Base-by-base conservation (phyloP, 768 basidiomycete species). In the Mycena olivaceomarginata region DNA sequence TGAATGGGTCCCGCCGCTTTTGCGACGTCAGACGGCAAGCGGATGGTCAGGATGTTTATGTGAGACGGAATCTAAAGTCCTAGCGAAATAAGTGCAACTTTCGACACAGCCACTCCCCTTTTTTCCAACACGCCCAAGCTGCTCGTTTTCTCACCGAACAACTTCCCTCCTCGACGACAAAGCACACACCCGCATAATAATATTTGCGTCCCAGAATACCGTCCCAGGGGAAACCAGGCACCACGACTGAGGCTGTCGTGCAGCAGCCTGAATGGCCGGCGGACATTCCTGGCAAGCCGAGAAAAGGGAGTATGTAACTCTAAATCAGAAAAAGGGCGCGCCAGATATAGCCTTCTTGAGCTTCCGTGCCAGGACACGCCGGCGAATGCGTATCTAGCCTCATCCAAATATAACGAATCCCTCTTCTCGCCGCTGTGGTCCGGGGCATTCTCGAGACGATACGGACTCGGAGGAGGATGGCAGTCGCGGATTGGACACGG, bases 151-250 rank as follows among this genome's bases (percentile, higher is more conserved):
- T 0, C 88, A 86, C 1, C 84, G 74, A 37, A 88, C 88, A 4
- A 91, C 91, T 0, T 80, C 91, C 16, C 86, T 92, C 11, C 64
- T 82, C 0, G 82, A 82, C 66, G 82, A 82, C 51, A 83, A 84
- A 60, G 82, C 80, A 0, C 86, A 79, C 92, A 93, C 76, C 92
- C 92, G 0, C 87, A 88, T 80, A 93, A 91, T 77, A 92, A 93
- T 77, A 81, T 93, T 56, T 92, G 91, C 81, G 85, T 92, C 72
- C 85, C 84, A n/a, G 92, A 92, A 75, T 92, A 92, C 75, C 79
- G 25, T 25, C 85, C 11, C 81, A 79, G 7, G 25, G 25, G 75
- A 80, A 15, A 82, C 79, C 45, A 86, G 89, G 51, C 60, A 16
- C 67, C 81, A n/a, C 43, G 80, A 81, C 63, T 79, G 37, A 63